Percentiles rank a stretch among this genome's conserved stretches.
Conservation (phyloP, 371 early-diverging fungal genomes). For the Saksenaea vasiformis region DNA sequence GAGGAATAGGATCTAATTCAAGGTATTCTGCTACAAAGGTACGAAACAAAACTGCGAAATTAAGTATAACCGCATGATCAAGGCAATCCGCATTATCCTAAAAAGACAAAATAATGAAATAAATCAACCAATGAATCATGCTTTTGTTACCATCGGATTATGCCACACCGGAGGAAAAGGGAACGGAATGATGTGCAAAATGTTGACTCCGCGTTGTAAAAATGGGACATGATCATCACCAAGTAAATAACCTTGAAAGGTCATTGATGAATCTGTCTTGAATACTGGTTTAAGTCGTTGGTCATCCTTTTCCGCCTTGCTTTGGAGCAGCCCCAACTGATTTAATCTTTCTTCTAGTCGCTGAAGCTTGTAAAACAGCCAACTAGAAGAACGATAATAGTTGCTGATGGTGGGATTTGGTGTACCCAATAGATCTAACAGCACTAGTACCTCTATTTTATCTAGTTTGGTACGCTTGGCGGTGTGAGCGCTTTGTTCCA, state of each 20-base stretch:
- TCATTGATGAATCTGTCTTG: constrained; percentile 29
- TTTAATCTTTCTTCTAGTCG: constrained; percentile 39
- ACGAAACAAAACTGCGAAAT: constrained; percentile 55
- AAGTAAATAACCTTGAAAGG: constrained; percentile 31
- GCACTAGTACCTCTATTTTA: constrained; percentile 81
- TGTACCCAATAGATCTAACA: constrained; percentile 84
- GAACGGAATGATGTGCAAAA: constrained; percentile 83
- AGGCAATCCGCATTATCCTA: constrained; percentile 43
- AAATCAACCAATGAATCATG: not conserved
- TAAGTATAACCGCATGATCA: constrained; percentile 41
- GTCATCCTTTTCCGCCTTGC: not conserved
- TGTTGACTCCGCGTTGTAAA: constrained; percentile 71
- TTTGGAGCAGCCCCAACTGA: constrained; percentile 6
- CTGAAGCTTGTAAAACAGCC: constrained; percentile 51
- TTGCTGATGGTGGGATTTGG: constrained; percentile 47
- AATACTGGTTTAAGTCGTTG: constrained; percentile 23
- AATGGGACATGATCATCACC: constrained; percentile 94
- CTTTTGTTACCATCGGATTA: constrained; percentile 43
- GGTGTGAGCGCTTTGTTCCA: constrained; percentile 9
- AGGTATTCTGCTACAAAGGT: constrained; percentile 60
- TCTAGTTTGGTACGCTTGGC: constrained; percentile 36
- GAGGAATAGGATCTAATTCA: constrained; percentile 29
- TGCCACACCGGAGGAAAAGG: constrained; percentile 93
- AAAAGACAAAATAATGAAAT: too few species aligned
- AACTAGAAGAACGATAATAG: constrained; percentile 55